Evolutionary conservation across 352 stramenopile species (phyloP).

Genomic region (Plasmopara viticola): DNA sequence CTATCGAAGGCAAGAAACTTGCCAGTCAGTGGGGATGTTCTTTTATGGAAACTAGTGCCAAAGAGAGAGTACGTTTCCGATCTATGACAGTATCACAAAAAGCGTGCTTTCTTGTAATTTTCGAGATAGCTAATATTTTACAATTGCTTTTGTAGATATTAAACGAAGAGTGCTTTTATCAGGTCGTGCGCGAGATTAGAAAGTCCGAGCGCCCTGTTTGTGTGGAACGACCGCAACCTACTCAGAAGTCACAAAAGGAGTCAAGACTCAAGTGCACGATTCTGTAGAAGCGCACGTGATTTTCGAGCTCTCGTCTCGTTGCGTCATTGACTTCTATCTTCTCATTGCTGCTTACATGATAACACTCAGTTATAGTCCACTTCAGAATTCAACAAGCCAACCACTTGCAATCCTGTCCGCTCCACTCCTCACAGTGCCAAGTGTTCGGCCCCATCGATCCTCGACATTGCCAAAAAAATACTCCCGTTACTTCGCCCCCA

Average conservation of each 20-base stretch:
- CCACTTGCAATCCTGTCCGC: not conserved
- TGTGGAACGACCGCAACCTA: constrained; percentile 34
- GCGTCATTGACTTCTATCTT: not conserved
- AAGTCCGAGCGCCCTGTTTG: constrained; percentile 61
- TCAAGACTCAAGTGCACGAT: constrained; percentile 52
- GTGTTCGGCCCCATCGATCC: no score
- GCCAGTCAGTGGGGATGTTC: constrained; percentile 71
- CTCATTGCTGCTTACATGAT: not conserved
- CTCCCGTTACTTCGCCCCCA: no score
- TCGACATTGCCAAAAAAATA: no score
- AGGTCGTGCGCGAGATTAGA: constrained; percentile 84
- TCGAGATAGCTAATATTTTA: constrained; percentile 2
- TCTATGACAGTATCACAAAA: not conserved
- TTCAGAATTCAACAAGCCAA: not conserved
- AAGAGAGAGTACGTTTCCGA: constrained; percentile 79
- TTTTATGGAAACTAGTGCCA: constrained; percentile 87
- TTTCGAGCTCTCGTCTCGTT: constrained; percentile 6
- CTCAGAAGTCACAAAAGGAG: constrained; percentile 61
- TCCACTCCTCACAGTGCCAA: not conserved
- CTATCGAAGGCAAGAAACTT: constrained; percentile 56
- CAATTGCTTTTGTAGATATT: constrained; percentile 44
- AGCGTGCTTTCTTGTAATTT: not conserved
- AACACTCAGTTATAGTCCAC: not conserved
- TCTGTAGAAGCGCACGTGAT: constrained; percentile 32
- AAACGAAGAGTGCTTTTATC: constrained; percentile 88